Percentiles rank a stretch among this genome's conserved stretches.
Evolutionary conservation across 2,329 filamentous ascomycete genomes (phyloP).

Genomic region (Paraphaeosphaeria minitans): DNA sequence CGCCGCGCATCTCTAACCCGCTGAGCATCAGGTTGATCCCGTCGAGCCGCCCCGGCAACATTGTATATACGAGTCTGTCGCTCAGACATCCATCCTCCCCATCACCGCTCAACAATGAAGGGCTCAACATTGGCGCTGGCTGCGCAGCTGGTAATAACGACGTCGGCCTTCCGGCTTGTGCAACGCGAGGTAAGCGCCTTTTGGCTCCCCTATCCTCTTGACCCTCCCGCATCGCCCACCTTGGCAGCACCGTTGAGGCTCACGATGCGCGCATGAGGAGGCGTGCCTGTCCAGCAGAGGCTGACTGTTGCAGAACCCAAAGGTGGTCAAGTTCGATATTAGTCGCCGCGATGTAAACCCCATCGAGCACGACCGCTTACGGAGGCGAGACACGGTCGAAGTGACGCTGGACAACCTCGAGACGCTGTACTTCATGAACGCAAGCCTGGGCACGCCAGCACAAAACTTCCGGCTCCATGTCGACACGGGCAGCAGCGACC

Average conservation of each 20-base stretch:
- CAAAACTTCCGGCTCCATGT: slow-evolving; percentile 63
- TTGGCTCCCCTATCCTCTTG: slow-evolving; percentile 29
- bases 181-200: slow-evolving; percentile 41
- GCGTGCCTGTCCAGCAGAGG: neutral
- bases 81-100: slow-evolving; percentile 1
- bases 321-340: slow-evolving; percentile 57
- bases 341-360: slow-evolving; percentile 57
- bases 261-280: neutral
- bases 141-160: slow-evolving; percentile 36
- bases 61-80: slow-evolving; percentile 17
- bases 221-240: slow-evolving; percentile 14
- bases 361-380: slow-evolving; percentile 52
- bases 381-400: slow-evolving; percentile 51
- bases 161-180: slow-evolving; percentile 35
- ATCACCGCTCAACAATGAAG: slow-evolving; percentile 33
- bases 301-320: slow-evolving; percentile 45
- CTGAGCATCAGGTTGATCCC: slow-evolving; percentile 20
- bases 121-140: slow-evolving; percentile 33
- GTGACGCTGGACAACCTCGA: slow-evolving; percentile 62
- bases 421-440: slow-evolving; percentile 64
- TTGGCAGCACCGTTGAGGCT: neutral
- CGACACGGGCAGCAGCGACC: slow-evolving; percentile 67
- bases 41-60: slow-evolving; percentile 5
- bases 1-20: slow-evolving; percentile 15
- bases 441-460: slow-evolving; percentile 61